A percentile compares a stretch with the other conserved stretches of the same genome.
These are phyloP conservation scores for Globisporangium emineosum DNA, from an alignment of 352 stramenopile species.

Conservation along the genomic window DNA sequence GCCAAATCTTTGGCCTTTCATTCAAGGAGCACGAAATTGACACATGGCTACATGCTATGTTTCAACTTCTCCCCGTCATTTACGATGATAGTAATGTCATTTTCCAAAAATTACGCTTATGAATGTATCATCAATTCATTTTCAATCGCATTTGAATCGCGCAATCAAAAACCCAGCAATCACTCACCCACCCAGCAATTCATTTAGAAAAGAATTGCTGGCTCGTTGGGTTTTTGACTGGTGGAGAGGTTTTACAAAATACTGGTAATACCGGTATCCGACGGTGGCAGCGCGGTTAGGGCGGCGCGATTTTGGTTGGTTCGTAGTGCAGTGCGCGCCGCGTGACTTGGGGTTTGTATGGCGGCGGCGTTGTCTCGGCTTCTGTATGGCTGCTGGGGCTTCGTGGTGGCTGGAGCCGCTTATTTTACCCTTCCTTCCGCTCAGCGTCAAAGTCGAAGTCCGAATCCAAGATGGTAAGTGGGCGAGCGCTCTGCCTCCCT, in stretches of 20 bases:
- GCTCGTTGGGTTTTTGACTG: background rate
- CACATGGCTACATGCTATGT: background rate
- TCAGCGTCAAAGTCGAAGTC: conserved; percentile 85
- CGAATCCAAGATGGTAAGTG: conserved; percentile 83
- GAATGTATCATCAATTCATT: background rate
- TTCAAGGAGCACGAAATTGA: too few species aligned
- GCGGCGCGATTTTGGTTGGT: conserved; percentile 22
- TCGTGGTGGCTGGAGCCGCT: conserved; percentile 32
- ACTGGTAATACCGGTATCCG: background rate
- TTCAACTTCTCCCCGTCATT: background rate
- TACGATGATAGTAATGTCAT: background rate
- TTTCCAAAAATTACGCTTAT: background rate
- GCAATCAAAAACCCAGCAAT: too few species aligned
- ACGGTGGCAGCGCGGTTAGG: background rate
- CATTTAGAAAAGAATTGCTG: background rate
- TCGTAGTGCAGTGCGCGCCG: conserved; percentile 44
- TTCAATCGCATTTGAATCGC: too few species aligned
- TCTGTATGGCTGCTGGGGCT: conserved; percentile 58
- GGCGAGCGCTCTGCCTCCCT: background rate
- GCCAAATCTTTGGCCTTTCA: too few species aligned
- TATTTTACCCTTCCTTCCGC: conserved; percentile 87
- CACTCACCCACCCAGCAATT: background rate
- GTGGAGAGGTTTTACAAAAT: background rate
- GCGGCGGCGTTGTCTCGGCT: conserved; percentile 24
- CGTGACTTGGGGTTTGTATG: conserved; percentile 72